phyloP scores from a whole-genome alignment of 495 filamentous ascomycete species.

The Hypomontagnella monticulosa region DNA sequence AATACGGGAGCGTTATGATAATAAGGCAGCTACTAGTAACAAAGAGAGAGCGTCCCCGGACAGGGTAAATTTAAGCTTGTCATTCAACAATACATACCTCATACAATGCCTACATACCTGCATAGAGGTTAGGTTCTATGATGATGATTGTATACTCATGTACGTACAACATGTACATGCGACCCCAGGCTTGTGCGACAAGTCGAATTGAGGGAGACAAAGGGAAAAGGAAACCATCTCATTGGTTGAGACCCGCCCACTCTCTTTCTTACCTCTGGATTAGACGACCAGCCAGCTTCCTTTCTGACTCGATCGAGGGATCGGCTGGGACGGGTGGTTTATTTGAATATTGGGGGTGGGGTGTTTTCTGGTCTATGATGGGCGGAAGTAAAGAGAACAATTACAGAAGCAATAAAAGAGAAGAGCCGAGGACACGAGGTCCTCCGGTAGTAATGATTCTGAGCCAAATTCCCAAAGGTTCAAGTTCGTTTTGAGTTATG shows the following conservation, averaged over 20 bases:
- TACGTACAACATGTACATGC: slow-evolving; percentile 4
- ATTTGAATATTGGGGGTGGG: slow-evolving; percentile 35
- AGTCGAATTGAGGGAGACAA: slow-evolving; percentile 34
- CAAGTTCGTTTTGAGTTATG: slow-evolving; percentile 23
- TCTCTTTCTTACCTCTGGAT: slow-evolving; percentile 19
- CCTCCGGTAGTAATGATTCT: slow-evolving; percentile 22
- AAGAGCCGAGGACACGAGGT: slow-evolving; percentile 27
- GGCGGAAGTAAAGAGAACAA: slow-evolving; percentile 23
- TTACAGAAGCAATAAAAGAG: slow-evolving; percentile 26
- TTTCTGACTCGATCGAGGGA: slow-evolving; percentile 48
- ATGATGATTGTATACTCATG: not conserved
- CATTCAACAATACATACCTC: slow-evolving; percentile 8
- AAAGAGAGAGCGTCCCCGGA: slow-evolving; percentile 28
- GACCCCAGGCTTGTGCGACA: slow-evolving; percentile 23
- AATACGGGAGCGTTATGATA: slow-evolving; percentile 8
- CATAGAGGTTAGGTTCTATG: too few relatives aligned
- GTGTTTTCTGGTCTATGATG: slow-evolving; percentile 13
- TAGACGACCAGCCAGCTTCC: slow-evolving; percentile 38
- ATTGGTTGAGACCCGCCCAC: slow-evolving; percentile 37
- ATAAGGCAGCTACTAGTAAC: slow-evolving; percentile 4
- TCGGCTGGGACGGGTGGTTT: slow-evolving; percentile 39
- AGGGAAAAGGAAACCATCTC: slow-evolving; percentile 23
- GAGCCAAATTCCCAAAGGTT: not conserved
- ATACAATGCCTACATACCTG: too few relatives aligned
- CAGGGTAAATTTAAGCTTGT: slow-evolving; percentile 37